Conservation (phyloP, 495 filamentous ascomycete species). For the Lasiosphaeris hirsuta region DNA sequence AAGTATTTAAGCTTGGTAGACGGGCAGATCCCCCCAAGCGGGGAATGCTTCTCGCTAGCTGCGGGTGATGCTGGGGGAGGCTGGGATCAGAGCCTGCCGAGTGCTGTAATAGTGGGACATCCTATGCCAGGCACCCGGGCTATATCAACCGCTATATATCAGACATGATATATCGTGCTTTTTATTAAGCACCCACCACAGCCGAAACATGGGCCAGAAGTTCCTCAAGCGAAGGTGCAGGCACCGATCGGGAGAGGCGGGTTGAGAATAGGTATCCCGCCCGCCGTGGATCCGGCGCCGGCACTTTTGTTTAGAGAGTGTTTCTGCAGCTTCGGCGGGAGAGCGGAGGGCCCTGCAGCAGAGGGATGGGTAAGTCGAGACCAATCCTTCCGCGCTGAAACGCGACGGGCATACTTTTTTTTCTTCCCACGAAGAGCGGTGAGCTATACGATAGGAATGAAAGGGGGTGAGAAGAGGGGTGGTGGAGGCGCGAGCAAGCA, state of each 20-base stretch:
- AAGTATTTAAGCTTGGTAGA: too few species aligned
- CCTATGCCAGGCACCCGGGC: constrained; percentile 19
- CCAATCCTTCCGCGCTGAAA: neutral
- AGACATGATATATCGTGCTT: constrained; percentile 15
- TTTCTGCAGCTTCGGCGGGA: neutral
- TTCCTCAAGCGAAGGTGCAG: constrained; percentile 1
- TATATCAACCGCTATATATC: constrained; percentile 18
- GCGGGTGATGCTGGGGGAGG: too few species aligned
- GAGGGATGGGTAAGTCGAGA: neutral
- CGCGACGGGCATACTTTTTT: neutral
- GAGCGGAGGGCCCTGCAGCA: constrained; percentile 2
- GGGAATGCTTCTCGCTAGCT: too few species aligned
- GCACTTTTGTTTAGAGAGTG: neutral
- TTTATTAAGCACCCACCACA: constrained; percentile 12
- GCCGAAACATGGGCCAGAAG: constrained; percentile 7
- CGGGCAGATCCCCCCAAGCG: too few species aligned
- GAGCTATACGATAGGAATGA: neutral
- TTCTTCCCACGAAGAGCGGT: neutral
- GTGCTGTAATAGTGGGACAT: constrained; percentile 18
- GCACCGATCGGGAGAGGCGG: neutral
- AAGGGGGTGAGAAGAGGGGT: neutral
- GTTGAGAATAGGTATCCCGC: constrained; percentile 2
- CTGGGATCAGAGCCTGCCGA: too few species aligned
- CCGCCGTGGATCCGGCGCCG: neutral
- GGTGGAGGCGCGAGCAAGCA: neutral